Evolutionary conservation across 345 rosid genomes (phyloP), one percentile per base, ranked within the genome.

Genomic region (Stellera chamaejasme): DNA sequence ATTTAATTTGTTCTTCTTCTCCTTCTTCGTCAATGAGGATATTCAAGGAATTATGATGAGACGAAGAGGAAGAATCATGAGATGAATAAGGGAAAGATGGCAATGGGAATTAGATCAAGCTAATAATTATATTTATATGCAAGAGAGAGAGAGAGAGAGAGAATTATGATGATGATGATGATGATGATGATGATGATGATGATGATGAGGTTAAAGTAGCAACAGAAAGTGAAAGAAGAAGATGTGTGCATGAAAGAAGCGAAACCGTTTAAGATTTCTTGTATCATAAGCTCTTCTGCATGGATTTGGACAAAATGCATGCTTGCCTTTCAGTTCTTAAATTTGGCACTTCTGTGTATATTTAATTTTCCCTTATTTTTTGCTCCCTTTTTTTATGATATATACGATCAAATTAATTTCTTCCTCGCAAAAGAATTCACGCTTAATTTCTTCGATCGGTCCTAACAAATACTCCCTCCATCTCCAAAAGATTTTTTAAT

Each of bases 241-340:
- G 42, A 41, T 7, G 7, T 7, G 10, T 54, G 48, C 55, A 67
- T 62, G 75, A 69, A 71, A 71, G 68, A 55, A 61, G 61, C 63
- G 71, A 75, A 78, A 77, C 80, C 65, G 81, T 72, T 80, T 66
- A 61, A 62, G 79, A 63, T 32, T 64, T 68, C 65, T 58, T 61
- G 66, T 53, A 61, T 42, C 59, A 60, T 55, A 11, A 48, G 66
- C 43, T 55, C 53, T n/a, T 60, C 64, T 67, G 55, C 62, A 55
- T 55, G 73, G 23, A 54, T 42, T 42, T 11, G 53, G 48, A 55
- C 54, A 59, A 10, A 16, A 27, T n/a, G 41, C 28, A 4, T 28
- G 7, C 7, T 2, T 2, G 48, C 39, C 23, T 32, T 32, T 32
- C 39, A 32, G 39, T 32, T 32, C 39, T 32, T 32, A 5, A 5